These are phyloP conservation scores for Saitozyma podzolica DNA, from an alignment of 768 basidiomycete genomes.

Conservation along the genomic window DNA sequence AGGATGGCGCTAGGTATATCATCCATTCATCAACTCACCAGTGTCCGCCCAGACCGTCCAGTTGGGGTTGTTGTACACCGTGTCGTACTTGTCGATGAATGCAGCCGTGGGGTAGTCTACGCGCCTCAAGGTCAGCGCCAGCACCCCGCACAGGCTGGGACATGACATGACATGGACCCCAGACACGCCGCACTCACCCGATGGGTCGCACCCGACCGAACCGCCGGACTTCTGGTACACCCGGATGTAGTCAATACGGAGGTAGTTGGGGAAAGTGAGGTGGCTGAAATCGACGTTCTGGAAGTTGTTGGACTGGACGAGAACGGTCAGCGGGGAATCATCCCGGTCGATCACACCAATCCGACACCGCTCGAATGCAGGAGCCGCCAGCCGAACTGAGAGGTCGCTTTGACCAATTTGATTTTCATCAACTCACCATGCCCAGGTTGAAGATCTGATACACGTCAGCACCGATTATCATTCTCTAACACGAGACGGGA, in stretches of 20 bases:
- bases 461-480: background rate
- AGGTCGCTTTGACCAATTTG: background rate
- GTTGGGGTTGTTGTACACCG: slow-evolving; percentile 74
- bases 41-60: slow-evolving; percentile 56
- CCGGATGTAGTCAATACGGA: slow-evolving; percentile 81
- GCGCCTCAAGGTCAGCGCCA: slow-evolving; percentile 42
- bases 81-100: slow-evolving; percentile 72
- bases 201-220: slow-evolving; percentile 56
- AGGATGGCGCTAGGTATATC: background rate
- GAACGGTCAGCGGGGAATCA: background rate
- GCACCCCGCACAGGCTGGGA: background rate
- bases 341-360: background rate
- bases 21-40: slow-evolving; percentile 11
- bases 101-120: slow-evolving; percentile 70
- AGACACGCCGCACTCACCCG: slow-evolving; percentile 25
- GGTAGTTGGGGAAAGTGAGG: slow-evolving; percentile 71
- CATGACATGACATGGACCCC: too few species aligned
- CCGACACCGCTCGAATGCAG: background rate
- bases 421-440: slow-evolving; percentile 12
- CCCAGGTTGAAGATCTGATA: slow-evolving; percentile 34
- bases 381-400: background rate
- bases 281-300: slow-evolving; percentile 68
- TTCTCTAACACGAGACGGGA: background rate
- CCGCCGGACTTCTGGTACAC: slow-evolving; percentile 69
- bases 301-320: slow-evolving; percentile 60